Conservation (phyloP, 2,329 filamentous ascomycete species). For the Colletotrichum sp. region DNA sequence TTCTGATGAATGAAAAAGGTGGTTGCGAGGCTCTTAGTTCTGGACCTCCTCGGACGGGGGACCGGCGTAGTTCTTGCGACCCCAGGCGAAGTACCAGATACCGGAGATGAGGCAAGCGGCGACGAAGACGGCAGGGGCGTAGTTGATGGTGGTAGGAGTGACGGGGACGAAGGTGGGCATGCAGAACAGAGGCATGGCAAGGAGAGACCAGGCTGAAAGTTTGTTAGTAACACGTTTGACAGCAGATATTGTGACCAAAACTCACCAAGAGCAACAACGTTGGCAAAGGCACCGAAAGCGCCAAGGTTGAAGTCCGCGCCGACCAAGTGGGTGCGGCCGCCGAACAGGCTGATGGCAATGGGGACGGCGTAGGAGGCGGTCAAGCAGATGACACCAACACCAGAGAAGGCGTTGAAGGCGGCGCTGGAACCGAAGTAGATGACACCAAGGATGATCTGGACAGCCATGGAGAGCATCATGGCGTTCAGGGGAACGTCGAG, state of each 20-base stretch:
- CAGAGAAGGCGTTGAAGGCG: constrained; percentile 76
- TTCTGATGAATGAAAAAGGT: background rate
- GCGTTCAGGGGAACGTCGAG: constrained; percentile 72
- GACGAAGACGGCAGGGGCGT: constrained; percentile 76
- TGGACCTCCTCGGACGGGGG: constrained; percentile 54
- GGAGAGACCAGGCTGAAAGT: constrained; percentile 64
- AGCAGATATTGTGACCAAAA: constrained; percentile 23
- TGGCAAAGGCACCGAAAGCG: constrained; percentile 63
- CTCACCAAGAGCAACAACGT: constrained; percentile 68
- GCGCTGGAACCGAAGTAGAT: constrained; percentile 73
- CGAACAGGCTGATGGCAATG: constrained; percentile 67
- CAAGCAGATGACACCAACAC: constrained; percentile 72
- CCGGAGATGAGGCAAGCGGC: constrained; percentile 66
- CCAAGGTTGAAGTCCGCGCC: constrained; percentile 67
- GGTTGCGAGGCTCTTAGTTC: background rate
- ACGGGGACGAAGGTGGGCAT: constrained; percentile 72
- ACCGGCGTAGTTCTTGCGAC: constrained; percentile 71
- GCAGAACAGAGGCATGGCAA: constrained; percentile 77
- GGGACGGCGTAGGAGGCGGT: constrained; percentile 73
- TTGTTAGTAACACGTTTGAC: constrained; percentile 26
- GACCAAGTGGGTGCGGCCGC: constrained; percentile 63
- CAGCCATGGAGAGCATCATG: constrained; percentile 73
- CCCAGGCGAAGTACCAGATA: constrained; percentile 73
- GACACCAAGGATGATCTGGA: constrained; percentile 67
- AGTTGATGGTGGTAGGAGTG: constrained; percentile 68